Evolutionary conservation across 1,284 basidiomycete species (phyloP), one percentile per base, ranked within the genome.

Genomic region (Anthracocystis panici-leucophaei): DNA sequence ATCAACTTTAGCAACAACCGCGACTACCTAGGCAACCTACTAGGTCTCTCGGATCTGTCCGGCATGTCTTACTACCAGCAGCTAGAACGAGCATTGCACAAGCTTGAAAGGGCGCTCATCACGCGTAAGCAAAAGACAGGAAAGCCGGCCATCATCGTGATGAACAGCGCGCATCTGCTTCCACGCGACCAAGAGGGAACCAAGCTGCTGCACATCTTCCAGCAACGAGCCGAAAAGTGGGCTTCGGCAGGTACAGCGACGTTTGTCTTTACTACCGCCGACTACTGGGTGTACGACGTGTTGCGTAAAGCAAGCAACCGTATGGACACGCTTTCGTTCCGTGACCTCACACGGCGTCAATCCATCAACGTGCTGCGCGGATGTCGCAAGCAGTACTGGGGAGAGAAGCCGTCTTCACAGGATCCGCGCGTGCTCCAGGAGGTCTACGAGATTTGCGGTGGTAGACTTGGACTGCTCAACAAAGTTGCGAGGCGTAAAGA

Each of bases 141-240:
- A n/a, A 74, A 76, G 50, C 81, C 81, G 2, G 80, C 78, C 10
- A 72, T 83, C 45, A 82, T 83, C n/a, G 69, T 82, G 31, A 83
- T 83, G 80, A 82, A 82, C 68, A 65, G 57, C 29, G 76, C 78
- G 3, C 81, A 83, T 48, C 69, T 83, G 12, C 57, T 83, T 9
- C 76, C 78, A 4, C 60, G 71, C 20, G 81, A 82, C 45, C 80
- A 82, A 27, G 79, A 82, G 49, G 81, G 80, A 0, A 67, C 65
- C 42, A 79, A 75, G 57, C 49, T 83, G 52, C 57, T 83, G 27
- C 70, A 72, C 48, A 73, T 82, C 48, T 82, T 83, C 60, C 81
- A 83, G 57, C 81, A 83, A 58, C 63, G 81, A 16, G 81, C 81
- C 8, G 81, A 83, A 61, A 78, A 77, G 64, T 83, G 81, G 81